A percentile compares a stretch with the other conserved stretches of the same genome.
These are phyloP conservation scores for Stachybotrys echinatus DNA, from an alignment of 2,329 filamentous ascomycete genomes.

Conservation along the genomic window DNA sequence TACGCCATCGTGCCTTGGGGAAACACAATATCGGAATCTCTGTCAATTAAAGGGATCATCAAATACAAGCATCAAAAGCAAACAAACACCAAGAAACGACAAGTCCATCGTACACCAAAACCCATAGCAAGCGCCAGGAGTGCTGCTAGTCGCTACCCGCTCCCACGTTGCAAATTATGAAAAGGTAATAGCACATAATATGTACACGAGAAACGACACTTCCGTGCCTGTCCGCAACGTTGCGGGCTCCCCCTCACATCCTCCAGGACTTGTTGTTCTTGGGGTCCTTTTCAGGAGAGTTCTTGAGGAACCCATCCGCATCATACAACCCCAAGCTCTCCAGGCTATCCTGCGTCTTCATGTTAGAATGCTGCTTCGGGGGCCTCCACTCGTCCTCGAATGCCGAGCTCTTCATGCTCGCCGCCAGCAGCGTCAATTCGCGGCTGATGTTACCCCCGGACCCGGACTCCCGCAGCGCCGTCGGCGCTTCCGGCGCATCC, in stretches of 20 bases:
- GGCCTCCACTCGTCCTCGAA: slow-evolving; percentile 14
- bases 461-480: neutral
- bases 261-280: slow-evolving; percentile 8
- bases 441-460: slow-evolving; percentile 9
- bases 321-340: slow-evolving; percentile 40
- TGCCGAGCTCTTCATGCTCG: slow-evolving; percentile 7
- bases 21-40: no score
- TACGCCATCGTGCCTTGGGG: no score
- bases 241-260: slow-evolving; percentile 19
- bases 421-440: slow-evolving; percentile 8
- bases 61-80: no score
- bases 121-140: no score
- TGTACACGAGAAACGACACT: neutral
- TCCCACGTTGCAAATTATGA: slow-evolving; percentile 3
- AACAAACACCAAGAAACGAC: no score
- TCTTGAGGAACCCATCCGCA: slow-evolving; percentile 38
- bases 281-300: slow-evolving; percentile 31
- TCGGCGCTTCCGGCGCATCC: slow-evolving; percentile 2
- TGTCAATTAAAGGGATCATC: no score
- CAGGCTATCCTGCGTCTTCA: slow-evolving; percentile 20
- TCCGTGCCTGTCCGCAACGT: neutral
- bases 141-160: no score
- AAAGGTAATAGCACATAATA: slow-evolving; percentile 2
- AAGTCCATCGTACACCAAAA: no score
- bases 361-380: no score